A percentile compares a stretch with the other conserved stretches of the same genome.
These are phyloP conservation scores for Starmerella ratchasimensis DNA, from an alignment of 805 yeast genomes.

Conservation along the genomic window DNA sequence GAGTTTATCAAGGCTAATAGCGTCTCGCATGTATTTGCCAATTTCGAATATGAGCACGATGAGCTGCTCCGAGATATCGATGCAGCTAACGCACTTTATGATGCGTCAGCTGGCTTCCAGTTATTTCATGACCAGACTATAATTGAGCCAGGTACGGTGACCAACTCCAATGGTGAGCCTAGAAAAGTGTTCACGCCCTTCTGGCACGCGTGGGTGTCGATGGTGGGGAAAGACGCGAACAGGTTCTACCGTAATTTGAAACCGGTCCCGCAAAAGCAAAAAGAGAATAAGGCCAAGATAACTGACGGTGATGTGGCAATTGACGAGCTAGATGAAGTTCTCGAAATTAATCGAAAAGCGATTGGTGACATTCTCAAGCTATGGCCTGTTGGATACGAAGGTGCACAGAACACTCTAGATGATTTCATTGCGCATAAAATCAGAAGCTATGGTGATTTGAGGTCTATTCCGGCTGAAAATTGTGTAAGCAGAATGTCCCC, in stretches of 20 bases:
- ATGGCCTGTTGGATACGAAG: constrained; percentile 29
- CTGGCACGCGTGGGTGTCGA: constrained; percentile 30
- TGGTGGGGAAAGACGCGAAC: constrained; percentile 20
- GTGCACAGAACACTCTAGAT: constrained; percentile 21
- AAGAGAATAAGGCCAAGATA: background rate
- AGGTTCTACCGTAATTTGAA: background rate
- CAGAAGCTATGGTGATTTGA: constrained; percentile 25
- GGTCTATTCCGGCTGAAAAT: constrained; percentile 26
- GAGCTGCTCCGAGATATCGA: constrained; percentile 28
- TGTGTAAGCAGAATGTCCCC: constrained; percentile 34
- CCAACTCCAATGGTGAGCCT: constrained; percentile 29
- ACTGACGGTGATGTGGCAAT: background rate
- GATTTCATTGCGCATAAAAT: constrained; percentile 20
- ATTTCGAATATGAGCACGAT: constrained; percentile 35
- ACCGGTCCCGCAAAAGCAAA: constrained; percentile 2
- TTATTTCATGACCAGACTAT: constrained; percentile 32
- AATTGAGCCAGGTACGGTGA: constrained; percentile 31
- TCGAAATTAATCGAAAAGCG: constrained; percentile 1
- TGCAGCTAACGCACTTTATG: constrained; percentile 16
- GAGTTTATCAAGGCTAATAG: constrained; percentile 24
- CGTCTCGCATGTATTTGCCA: constrained; percentile 26
- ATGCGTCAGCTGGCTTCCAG: constrained; percentile 20
- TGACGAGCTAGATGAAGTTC: constrained; percentile 6
- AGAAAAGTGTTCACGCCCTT: constrained; percentile 35
- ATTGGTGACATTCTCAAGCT: constrained; percentile 5